Conservation (phyloP, 371 early-diverging fungal species). For the Apophysomyces variabilis region DNA sequence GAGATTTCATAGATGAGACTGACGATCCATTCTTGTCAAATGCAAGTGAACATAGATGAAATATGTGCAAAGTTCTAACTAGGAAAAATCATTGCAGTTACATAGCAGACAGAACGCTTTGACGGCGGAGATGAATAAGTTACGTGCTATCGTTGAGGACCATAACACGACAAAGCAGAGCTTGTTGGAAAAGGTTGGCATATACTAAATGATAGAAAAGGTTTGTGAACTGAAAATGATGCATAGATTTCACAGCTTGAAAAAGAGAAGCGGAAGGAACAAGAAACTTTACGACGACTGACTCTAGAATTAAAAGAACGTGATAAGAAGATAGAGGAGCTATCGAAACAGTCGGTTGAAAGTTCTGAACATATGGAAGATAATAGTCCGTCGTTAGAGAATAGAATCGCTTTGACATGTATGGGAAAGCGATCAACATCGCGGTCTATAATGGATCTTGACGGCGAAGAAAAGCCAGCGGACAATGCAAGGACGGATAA, state of each 20-base stretch:
- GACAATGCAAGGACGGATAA: conserved; percentile 3
- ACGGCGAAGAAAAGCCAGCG: neutral
- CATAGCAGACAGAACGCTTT: conserved; percentile 26
- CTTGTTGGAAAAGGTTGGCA: conserved; percentile 29
- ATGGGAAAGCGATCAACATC: neutral
- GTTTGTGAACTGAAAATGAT: neutral
- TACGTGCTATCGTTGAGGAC: conserved; percentile 27
- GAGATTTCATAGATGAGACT: neutral
- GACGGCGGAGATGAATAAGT: conserved; percentile 28
- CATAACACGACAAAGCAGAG: conserved; percentile 27
- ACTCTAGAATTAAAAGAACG: conserved; percentile 22
- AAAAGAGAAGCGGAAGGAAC: conserved; percentile 35
- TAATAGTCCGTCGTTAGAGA: conserved; percentile 11
- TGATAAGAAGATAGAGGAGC: conserved; percentile 18
- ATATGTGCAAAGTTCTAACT: neutral
- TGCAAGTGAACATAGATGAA: neutral
- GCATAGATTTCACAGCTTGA: conserved; percentile 39
- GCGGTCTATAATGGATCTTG: conserved; percentile 16
- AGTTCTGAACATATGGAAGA: conserved; percentile 8
- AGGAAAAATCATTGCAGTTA: neutral
- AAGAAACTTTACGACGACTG: conserved; percentile 25
- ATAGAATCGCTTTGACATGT: neutral
- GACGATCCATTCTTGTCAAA: conserved; percentile 8
- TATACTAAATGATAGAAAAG: too few species aligned
- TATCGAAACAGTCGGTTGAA: conserved; percentile 1